phyloP scores from a whole-genome alignment of 257 asterid genomes.

The Solanum boliviense region DNA sequence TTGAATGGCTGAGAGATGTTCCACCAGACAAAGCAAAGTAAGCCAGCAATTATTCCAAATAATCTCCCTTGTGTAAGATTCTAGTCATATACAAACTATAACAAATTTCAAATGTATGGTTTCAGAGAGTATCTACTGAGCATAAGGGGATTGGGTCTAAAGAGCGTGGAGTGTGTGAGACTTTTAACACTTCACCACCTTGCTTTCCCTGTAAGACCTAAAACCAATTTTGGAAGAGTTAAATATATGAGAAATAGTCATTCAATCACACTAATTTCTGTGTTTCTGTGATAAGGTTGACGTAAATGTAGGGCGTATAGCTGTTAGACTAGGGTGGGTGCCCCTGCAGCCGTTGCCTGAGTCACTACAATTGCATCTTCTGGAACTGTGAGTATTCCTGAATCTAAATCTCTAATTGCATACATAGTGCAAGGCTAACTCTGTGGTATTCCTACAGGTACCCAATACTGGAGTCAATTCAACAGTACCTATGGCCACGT shows the following conservation, averaged over 20 bases:
- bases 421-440: not conserved
- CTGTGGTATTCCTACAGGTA: slow-evolving; percentile 19
- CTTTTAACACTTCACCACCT: slow-evolving; percentile 98
- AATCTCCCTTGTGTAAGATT: not conserved
- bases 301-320: slow-evolving; percentile 96
- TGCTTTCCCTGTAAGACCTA: slow-evolving; percentile 88
- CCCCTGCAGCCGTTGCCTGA: slow-evolving; percentile 98
- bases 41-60: slow-evolving; percentile 9
- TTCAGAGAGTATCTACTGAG: slow-evolving; percentile 92
- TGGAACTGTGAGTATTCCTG: slow-evolving; percentile 67
- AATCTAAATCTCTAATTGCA: not conserved
- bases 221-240: slow-evolving; percentile 3
- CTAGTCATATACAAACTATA: not conserved
- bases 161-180: slow-evolving; percentile 96
- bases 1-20: slow-evolving; percentile 92
- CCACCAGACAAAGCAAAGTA: slow-evolving; percentile 98
- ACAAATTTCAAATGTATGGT: slow-evolving; percentile 8
- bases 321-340: slow-evolving; percentile 98
- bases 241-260: slow-evolving; percentile 5
- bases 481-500: slow-evolving; percentile 46
- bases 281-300: slow-evolving; percentile 53
- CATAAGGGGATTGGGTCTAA: slow-evolving; percentile 86
- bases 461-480: slow-evolving; percentile 45
- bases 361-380: slow-evolving; percentile 90
- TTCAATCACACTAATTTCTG: slow-evolving; percentile 4